These are phyloP conservation scores for Metschnikowia chrysomelidarum DNA, from an alignment of 805 yeast species.

Conservation along the genomic window DNA sequence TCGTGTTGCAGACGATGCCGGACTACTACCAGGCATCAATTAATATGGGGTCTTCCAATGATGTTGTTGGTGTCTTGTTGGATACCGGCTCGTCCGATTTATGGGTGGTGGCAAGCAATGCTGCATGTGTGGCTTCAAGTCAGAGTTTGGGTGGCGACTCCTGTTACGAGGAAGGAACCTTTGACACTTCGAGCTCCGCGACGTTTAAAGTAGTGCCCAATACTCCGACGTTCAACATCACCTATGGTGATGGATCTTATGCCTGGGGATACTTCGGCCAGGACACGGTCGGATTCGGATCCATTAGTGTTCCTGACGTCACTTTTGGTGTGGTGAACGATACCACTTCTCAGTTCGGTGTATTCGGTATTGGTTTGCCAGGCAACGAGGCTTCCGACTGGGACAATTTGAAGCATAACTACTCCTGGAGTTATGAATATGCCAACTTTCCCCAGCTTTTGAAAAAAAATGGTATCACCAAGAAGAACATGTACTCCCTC, in stretches of 20 bases:
- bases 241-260: conserved; percentile 48
- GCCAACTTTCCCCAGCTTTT: conserved; percentile 2
- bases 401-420: too few species aligned
- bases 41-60: too few species aligned
- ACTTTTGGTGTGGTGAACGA: conserved; percentile 20
- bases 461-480: conserved; percentile 27
- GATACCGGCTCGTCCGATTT: conserved; percentile 46
- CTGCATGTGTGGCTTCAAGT: neutral
- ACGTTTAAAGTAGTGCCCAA: neutral
- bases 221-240: conserved; percentile 29
- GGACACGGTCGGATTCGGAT: conserved; percentile 21
- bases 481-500: conserved; percentile 58
- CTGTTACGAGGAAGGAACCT: neutral
- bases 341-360: conserved; percentile 18
- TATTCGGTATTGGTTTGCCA: conserved; percentile 21
- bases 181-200: neutral
- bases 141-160: too few species aligned
- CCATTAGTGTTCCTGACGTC: conserved; percentile 13
- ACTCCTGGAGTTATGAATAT: neutral
- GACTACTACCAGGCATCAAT: too few species aligned
- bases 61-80: too few species aligned
- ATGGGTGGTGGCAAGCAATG: conserved; percentile 35
- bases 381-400: neutral
- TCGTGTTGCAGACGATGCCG: too few species aligned
- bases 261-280: conserved; percentile 51